Percentiles rank a stretch among this genome's conserved stretches.
Conservation (phyloP, 2,329 filamentous ascomycete genomes). For the Thelonectria blattea region DNA sequence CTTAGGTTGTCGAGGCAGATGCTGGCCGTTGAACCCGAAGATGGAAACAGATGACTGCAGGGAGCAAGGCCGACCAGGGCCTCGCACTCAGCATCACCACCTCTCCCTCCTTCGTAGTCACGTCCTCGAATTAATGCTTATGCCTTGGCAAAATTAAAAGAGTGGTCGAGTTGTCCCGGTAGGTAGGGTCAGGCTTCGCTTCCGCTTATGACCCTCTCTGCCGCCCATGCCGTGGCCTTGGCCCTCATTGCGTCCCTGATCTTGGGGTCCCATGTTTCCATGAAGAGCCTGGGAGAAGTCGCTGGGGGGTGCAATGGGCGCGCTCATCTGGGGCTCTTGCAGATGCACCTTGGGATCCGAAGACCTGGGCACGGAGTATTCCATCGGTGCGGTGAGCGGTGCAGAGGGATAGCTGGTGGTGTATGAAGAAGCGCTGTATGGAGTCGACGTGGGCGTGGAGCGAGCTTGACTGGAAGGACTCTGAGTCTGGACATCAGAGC, state of each 20-base stretch:
- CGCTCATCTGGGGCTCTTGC: conserved; percentile 60
- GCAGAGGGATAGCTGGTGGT: conserved; percentile 59
- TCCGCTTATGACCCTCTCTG: conserved; percentile 45
- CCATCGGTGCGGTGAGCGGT: conserved; percentile 59
- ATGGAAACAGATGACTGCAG: not conserved
- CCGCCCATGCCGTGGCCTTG: conserved; percentile 26
- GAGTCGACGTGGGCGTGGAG: conserved; percentile 45
- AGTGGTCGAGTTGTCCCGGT: conserved; percentile 16
- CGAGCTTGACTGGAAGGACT: conserved; percentile 18
- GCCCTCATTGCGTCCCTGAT: conserved; percentile 16
- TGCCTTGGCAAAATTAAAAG: conserved; percentile 7
- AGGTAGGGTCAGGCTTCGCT: conserved; percentile 45
- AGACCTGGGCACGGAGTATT: conserved; percentile 48
- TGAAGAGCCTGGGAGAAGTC: conserved; percentile 60
- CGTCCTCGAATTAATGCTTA: not conserved
- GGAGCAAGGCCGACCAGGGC: conserved; percentile 7
- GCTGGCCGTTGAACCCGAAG: not conserved
- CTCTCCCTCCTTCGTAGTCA: not conserved
- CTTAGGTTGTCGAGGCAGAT: not conserved
- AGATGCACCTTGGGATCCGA: conserved; percentile 41
- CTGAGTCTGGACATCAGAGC: conserved; percentile 24
- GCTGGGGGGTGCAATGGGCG: conserved; percentile 58
- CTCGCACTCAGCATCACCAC: not conserved
- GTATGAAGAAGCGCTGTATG: conserved; percentile 52
- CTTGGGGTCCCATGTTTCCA: conserved; percentile 34